Conservation (phyloP, 2,329 filamentous ascomycete genomes). For the Diaporthe ampelina region DNA sequence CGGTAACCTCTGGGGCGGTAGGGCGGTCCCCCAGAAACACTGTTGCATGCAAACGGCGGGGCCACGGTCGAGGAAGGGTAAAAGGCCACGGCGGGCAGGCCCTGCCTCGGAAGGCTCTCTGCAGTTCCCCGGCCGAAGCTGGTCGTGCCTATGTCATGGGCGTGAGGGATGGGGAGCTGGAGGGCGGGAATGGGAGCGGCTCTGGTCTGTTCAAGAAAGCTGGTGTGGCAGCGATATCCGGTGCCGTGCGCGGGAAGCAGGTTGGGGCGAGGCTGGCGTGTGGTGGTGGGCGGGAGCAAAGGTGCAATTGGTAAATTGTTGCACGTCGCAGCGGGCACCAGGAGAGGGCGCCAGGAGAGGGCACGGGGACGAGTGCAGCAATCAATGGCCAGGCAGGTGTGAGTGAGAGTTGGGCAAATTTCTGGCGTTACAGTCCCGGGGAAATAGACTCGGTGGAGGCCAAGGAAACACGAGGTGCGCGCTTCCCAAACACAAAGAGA, state of each 20-base stretch:
- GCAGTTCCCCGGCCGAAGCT: constrained; percentile 23
- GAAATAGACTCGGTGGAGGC: constrained; percentile 18
- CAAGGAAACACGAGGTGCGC: constrained; percentile 17
- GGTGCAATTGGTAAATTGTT: not conserved
- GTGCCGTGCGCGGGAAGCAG: not conserved
- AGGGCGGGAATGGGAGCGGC: not conserved
- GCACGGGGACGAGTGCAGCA: constrained; percentile 17
- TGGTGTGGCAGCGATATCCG: not conserved
- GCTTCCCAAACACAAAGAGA: constrained; percentile 22
- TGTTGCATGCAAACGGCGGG: constrained; percentile 15
- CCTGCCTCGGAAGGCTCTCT: constrained; percentile 33
- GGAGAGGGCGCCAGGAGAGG: constrained; percentile 8
- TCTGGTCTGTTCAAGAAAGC: constrained; percentile 11
- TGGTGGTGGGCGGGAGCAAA: not conserved
- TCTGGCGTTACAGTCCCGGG: constrained; percentile 13
- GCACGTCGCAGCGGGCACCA: constrained; percentile 17
- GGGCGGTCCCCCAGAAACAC: constrained; percentile 2
- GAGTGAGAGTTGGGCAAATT: not conserved
- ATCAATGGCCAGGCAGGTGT: not conserved
- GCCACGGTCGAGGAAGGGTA: constrained; percentile 12
- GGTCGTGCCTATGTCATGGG: constrained; percentile 22
- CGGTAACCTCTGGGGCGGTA: constrained; percentile 17
- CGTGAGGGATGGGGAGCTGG: constrained; percentile 1
- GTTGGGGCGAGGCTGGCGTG: not conserved
- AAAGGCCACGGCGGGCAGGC: constrained; percentile 30